These are phyloP conservation scores for Ceratobasidium sp. DNA, from an alignment of 1,284 basidiomycete species.

Conservation along the genomic window DNA sequence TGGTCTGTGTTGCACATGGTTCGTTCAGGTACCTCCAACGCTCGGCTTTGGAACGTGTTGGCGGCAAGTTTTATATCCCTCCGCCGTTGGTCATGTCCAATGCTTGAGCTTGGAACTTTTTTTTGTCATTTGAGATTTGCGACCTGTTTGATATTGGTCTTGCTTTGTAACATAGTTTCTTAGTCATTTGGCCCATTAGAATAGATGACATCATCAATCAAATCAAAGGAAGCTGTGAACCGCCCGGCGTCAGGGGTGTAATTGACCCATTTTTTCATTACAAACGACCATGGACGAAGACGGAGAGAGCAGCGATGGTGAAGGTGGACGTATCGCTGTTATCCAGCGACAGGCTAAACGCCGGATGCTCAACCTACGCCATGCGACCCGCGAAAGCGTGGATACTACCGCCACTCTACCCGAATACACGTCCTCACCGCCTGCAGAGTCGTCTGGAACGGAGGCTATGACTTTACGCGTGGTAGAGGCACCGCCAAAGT, in stretches of 20 bases:
- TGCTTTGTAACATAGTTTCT: not conserved
- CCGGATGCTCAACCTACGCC: conserved; percentile 19
- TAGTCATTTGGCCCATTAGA: conserved; percentile 17
- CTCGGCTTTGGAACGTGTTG: conserved; percentile 41
- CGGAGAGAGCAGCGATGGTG: conserved; percentile 34
- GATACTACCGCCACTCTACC: conserved; percentile 32
- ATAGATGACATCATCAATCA: conserved; percentile 40
- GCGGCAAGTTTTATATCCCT: conserved; percentile 34
- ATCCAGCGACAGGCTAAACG: conserved; percentile 32
- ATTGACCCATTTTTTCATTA: conserved; percentile 35
- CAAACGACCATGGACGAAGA: conserved; percentile 39
- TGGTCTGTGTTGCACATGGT: conserved; percentile 15
- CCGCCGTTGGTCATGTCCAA: conserved; percentile 26
- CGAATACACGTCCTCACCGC: conserved; percentile 30
- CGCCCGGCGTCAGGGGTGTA: not conserved
- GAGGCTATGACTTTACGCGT: not conserved
- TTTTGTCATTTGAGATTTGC: too few relatives aligned
- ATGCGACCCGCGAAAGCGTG: conserved; percentile 17
- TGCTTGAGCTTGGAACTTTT: not conserved
- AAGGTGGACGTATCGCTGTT: conserved; percentile 12
- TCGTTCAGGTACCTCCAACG: conserved; percentile 20
- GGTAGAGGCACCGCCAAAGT: not conserved
- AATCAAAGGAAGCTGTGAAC: conserved; percentile 8
- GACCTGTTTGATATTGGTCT: conserved; percentile 4
- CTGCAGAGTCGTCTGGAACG: conserved; percentile 8